phyloP scores from a whole-genome alignment of 192 early-diverging fungal genomes.

The Spinellus fusiger region DNA sequence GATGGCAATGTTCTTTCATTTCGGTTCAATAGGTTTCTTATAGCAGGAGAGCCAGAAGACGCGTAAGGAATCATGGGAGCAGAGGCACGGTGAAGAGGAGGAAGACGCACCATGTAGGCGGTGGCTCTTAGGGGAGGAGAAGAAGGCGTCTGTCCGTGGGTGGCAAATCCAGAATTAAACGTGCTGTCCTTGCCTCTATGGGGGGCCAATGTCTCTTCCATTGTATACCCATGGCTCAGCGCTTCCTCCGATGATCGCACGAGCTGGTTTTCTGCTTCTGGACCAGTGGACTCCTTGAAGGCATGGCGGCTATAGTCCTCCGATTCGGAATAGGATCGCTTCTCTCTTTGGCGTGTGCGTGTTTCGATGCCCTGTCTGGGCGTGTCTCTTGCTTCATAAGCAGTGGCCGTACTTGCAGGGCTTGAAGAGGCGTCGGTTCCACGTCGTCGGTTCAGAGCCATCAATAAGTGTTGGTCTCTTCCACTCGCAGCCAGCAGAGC shows the following conservation, averaged over 20 bases:
- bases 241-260: background rate
- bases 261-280: background rate
- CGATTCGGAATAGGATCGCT: background rate
- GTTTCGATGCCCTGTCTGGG: no score
- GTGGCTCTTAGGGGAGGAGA: no score
- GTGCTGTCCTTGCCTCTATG: no score
- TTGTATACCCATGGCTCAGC: background rate
- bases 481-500: background rate
- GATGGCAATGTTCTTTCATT: background rate
- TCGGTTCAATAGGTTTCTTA: background rate
- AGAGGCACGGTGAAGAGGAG: background rate
- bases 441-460: background rate
- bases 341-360: no score
- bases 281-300: background rate
- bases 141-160: no score
- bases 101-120: no score
- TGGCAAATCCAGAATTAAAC: no score
- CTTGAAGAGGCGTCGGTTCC: background rate
- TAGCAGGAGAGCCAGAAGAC: background rate
- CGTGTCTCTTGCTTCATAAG: no score
- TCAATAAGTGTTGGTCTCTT: constrained; percentile 2
- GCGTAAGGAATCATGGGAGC: background rate
- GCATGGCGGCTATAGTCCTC: background rate
- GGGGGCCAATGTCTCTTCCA: no score
- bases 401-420: background rate